A percentile compares a stretch with the other conserved stretches of the same genome.
Evolutionary conservation across 176 grass and related monocot genomes (phyloP).

Genomic region (Phragmites australis): DNA sequence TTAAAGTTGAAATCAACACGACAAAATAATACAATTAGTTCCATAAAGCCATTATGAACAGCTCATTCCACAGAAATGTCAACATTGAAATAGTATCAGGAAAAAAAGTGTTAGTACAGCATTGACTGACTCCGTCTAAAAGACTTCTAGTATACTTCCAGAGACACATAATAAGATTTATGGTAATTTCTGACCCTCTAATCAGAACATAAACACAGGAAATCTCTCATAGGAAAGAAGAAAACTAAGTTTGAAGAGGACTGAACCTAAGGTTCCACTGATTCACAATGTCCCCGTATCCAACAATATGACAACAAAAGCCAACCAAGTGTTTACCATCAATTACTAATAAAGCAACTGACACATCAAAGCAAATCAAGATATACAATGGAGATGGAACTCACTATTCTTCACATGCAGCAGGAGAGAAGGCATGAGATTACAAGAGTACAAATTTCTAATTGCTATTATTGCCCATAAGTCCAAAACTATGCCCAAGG

Average conservation of each 20-base stretch:
- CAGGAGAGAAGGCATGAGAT: neutral
- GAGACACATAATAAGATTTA: neutral
- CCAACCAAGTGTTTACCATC: neutral
- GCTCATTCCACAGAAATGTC: neutral
- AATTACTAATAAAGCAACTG: neutral
- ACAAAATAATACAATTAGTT: slow-evolving; percentile 5
- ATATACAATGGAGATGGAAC: neutral
- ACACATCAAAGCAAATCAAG: neutral
- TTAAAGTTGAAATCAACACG: slow-evolving; percentile 23
- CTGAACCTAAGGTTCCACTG: neutral
- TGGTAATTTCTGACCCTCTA: neutral
- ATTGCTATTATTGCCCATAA: neutral
- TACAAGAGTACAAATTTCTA: neutral
- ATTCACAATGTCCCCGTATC: neutral
- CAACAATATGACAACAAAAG: neutral
- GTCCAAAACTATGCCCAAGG: neutral
- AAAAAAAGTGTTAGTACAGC: neutral
- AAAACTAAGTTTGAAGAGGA: neutral
- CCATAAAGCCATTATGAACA: neutral
- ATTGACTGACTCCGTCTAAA: neutral
- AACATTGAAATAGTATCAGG: neutral
- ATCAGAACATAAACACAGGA: neutral
- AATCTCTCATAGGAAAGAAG: neutral
- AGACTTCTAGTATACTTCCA: neutral
- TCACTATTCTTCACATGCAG: neutral